These are phyloP conservation scores for Peronospora destructor DNA, from an alignment of 352 stramenopile genomes.

Conservation along the genomic window DNA sequence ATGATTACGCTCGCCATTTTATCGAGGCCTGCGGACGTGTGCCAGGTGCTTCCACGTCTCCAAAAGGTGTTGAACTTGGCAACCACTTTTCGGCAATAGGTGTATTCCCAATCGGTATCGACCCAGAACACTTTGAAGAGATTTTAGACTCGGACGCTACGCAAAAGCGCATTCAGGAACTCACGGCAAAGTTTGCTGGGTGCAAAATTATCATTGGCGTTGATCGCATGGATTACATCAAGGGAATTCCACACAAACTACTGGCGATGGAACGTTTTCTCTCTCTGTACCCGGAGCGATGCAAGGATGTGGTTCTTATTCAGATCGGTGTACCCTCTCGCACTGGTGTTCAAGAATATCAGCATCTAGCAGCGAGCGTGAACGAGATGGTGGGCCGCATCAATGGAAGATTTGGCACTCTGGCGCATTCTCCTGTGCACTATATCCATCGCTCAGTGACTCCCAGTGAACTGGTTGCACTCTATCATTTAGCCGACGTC, in stretches of 20 bases:
- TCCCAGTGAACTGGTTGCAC: slow-evolving; percentile 80
- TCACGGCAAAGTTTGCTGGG: slow-evolving; percentile 54
- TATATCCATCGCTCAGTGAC: slow-evolving; percentile 80
- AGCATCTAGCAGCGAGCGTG: slow-evolving; percentile 70
- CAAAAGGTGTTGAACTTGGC: slow-evolving; percentile 73
- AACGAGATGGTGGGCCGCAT: slow-evolving; percentile 87
- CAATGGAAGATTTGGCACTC: slow-evolving; percentile 79
- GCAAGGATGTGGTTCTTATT: slow-evolving; percentile 89
- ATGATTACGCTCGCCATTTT: slow-evolving; percentile 84
- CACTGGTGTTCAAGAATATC: slow-evolving; percentile 79
- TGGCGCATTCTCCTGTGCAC: slow-evolving; percentile 84
- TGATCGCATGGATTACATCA: slow-evolving; percentile 84
- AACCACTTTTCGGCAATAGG: slow-evolving; percentile 78
- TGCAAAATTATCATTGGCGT: slow-evolving; percentile 83
- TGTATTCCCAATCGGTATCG: slow-evolving; percentile 82
- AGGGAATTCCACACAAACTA: slow-evolving; percentile 83
- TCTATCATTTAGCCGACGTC: slow-evolving; percentile 87
- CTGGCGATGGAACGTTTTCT: slow-evolving; percentile 85
- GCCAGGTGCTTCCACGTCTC: slow-evolving; percentile 60
- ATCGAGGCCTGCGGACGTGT: slow-evolving; percentile 70
- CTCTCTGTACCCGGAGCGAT: slow-evolving; percentile 75
- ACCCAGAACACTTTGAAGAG: slow-evolving; percentile 76
- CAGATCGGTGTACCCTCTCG: slow-evolving; percentile 91
- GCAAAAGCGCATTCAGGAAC: slow-evolving; percentile 52
- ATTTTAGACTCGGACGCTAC: slow-evolving; percentile 44